Evolutionary conservation across 2,329 filamentous ascomycete species (phyloP).

Genomic region (Diaporthe ilicicola): DNA sequence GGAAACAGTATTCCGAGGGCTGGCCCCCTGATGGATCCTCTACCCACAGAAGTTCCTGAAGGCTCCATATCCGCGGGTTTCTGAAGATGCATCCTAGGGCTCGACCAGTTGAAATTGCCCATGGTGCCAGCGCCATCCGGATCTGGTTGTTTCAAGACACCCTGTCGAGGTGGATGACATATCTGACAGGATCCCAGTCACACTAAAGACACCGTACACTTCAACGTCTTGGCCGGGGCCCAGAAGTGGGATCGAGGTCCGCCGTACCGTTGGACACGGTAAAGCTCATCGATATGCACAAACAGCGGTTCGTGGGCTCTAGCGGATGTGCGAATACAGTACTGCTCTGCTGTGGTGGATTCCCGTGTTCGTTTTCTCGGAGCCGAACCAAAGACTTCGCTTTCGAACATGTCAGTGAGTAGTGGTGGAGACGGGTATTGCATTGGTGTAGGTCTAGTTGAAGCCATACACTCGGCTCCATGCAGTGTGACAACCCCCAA

Average conservation of each 20-base stretch:
- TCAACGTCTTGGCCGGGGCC: not conserved
- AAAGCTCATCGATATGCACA: not conserved
- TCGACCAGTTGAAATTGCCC: not conserved
- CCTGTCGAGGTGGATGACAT: not conserved
- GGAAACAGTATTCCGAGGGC: not conserved
- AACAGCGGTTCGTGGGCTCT: not conserved
- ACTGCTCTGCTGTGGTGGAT: not conserved
- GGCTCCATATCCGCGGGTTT: not conserved
- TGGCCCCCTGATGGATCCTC: not conserved
- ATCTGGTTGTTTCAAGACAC: not conserved
- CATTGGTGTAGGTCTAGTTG: not conserved
- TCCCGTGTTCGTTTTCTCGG: not conserved
- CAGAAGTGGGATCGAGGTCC: not conserved
- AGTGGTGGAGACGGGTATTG: not conserved
- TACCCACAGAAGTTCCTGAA: not conserved
- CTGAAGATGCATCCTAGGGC: not conserved
- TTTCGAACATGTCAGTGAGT: not conserved
- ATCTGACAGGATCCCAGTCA: not conserved
- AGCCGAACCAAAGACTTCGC: not conserved
- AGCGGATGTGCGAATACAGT: no score
- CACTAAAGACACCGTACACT: not conserved
- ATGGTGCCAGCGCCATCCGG: not conserved
- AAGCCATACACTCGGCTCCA: not conserved
- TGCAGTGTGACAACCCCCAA: slow-evolving; percentile 6
- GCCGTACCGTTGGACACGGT: not conserved